Conservation (phyloP, 2,329 filamentous ascomycete genomes). For the Polychaeton citri region DNA sequence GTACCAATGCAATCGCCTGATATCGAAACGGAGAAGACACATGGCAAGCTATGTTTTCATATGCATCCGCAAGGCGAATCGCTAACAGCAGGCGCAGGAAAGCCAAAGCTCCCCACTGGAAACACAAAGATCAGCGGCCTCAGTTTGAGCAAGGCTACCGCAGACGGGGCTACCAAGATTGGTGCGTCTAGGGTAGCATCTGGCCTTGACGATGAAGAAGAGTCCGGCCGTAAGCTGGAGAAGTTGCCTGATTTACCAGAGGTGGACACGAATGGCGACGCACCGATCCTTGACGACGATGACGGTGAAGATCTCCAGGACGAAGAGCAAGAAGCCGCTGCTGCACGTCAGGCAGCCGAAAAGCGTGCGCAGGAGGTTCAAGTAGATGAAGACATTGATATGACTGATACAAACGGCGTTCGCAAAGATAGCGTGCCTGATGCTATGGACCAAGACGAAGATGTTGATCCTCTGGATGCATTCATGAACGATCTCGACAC, state of each 20-base stretch:
- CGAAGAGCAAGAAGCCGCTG: conserved; percentile 79
- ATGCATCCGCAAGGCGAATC: conserved; percentile 25
- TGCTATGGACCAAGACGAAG: conserved; percentile 42
- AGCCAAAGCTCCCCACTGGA: conserved; percentile 1
- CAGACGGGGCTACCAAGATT: conserved; percentile 38
- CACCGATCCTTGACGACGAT: conserved; percentile 37
- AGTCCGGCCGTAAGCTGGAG: conserved; percentile 73
- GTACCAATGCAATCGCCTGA: neutral
- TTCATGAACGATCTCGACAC: conserved; percentile 70
- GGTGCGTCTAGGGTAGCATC: conserved; percentile 56
- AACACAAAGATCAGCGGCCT: conserved; percentile 66
- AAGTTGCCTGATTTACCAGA: conserved; percentile 69
- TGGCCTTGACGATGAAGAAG: conserved; percentile 79
- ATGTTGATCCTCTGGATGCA: conserved; percentile 84
- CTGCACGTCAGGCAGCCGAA: conserved; percentile 67
- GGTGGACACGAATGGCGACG: conserved; percentile 32
- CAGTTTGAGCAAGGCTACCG: conserved; percentile 57
- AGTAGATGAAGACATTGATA: conserved; percentile 26
- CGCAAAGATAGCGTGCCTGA: conserved; percentile 5
- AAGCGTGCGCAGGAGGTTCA: conserved; percentile 48
- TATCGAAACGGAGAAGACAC: conserved; percentile 20
- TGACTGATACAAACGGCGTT: conserved; percentile 4
- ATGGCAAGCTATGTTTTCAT: conserved; percentile 25
- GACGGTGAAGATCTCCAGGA: conserved; percentile 65
- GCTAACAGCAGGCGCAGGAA: conserved; percentile 13